Percentiles rank a stretch among this genome's conserved stretches.
Conservation (phyloP, 306 rosid genomes). For the Gillenia trifoliata region DNA sequence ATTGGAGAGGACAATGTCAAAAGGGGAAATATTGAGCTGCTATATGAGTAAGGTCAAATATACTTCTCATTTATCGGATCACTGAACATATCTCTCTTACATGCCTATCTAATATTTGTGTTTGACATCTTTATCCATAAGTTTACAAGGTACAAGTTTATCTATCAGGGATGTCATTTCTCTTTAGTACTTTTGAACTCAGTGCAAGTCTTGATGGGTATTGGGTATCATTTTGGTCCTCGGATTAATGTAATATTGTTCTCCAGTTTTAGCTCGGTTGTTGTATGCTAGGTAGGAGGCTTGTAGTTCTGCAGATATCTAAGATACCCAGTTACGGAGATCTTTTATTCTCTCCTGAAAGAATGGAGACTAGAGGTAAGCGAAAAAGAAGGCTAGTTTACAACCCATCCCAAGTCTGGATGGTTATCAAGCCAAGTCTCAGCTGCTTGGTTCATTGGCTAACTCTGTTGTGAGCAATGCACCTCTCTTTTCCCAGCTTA, state of each 20-base stretch:
- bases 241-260: not conserved
- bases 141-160: not conserved
- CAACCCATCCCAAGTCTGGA: no score
- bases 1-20: constrained; percentile 27
- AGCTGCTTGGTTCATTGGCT: not conserved
- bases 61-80: constrained; percentile 5
- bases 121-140: not conserved
- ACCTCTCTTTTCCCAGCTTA: not conserved
- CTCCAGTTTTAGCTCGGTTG: not conserved
- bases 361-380: not conserved
- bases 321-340: not conserved
- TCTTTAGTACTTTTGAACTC: not conserved
- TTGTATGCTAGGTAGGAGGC: not conserved
- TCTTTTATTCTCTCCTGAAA: not conserved
- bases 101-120: not conserved
- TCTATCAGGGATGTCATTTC: not conserved
- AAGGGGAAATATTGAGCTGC: constrained; percentile 29
- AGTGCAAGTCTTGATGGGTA: not conserved
- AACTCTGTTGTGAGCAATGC: not conserved
- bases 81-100: not conserved
- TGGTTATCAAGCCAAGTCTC: no score
- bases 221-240: not conserved
- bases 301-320: not conserved
- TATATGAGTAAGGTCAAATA: constrained; percentile 29
- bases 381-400: no score